Evolutionary conservation across 78 protist species (phyloP).

Genomic region (Ministeria vibrans): DNA sequence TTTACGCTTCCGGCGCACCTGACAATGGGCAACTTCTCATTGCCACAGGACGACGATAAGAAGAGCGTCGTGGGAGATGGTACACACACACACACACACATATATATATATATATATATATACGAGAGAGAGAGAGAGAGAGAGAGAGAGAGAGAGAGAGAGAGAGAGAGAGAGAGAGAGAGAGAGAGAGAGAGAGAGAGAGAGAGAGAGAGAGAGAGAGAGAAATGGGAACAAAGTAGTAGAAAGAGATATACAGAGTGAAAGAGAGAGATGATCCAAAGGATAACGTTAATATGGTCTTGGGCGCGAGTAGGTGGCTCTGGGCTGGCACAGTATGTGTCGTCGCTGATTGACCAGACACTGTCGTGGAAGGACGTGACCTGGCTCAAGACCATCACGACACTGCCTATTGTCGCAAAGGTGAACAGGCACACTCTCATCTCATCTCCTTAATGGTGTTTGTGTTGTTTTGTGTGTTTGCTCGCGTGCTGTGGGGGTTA

Average conservation of each 20-base stretch:
- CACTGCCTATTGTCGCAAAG: slow-evolving; percentile 51
- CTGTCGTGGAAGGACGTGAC: slow-evolving; percentile 59
- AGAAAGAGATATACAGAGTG: not conserved
- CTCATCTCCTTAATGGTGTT: too few relatives aligned
- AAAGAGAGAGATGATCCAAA: slow-evolving; percentile 19
- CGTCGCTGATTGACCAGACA: slow-evolving; percentile 44
- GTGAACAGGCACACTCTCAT: too few relatives aligned
- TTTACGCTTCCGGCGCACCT: slow-evolving; percentile 22
- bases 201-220: not conserved
- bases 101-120: not conserved
- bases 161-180: not conserved
- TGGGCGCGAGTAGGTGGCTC: not conserved
- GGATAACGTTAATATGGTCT: slow-evolving; percentile 19
- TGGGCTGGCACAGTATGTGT: not conserved
- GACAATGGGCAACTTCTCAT: slow-evolving; percentile 30
- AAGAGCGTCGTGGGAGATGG: not conserved
- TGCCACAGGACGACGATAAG: not conserved
- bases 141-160: not conserved
- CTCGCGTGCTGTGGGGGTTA: too few relatives aligned
- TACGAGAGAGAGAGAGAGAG: not conserved
- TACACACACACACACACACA: slow-evolving; percentile 12
- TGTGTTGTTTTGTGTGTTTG: too few relatives aligned
- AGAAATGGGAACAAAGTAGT: too few relatives aligned
- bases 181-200: not conserved
- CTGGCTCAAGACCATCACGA: slow-evolving; percentile 57